Evolutionary conservation across 495 filamentous ascomycete genomes (phyloP).

Genomic region (Pseudevernia furfuracea): DNA sequence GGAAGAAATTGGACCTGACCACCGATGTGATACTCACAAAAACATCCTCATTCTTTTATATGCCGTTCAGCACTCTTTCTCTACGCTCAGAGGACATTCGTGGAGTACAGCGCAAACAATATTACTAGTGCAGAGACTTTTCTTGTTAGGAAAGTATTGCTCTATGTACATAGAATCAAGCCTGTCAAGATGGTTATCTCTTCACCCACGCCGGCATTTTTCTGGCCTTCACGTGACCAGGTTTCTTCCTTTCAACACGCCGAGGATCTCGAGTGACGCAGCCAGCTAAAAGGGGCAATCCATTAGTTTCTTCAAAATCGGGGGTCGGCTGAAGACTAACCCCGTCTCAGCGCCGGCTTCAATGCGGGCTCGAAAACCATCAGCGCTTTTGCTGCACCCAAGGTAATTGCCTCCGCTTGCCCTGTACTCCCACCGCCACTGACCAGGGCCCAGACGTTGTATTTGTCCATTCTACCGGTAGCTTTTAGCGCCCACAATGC

Average conservation of each 20-base stretch:
- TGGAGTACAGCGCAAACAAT: neutral
- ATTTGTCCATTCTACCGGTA: constrained; percentile 82
- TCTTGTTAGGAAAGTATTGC: neutral
- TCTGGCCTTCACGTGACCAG: constrained; percentile 86
- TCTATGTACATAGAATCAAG: neutral
- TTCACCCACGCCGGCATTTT: constrained; percentile 99
- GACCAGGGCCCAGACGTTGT: constrained; percentile 87
- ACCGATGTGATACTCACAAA: neutral
- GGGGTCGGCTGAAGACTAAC: constrained; percentile 48
- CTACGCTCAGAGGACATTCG: neutral
- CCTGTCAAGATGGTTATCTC: constrained; percentile 32
- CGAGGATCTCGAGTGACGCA: constrained; percentile 86
- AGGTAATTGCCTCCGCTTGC: constrained; percentile 88
- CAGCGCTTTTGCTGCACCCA: constrained; percentile 85
- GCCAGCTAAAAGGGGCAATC: constrained; percentile 54
- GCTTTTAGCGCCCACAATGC: constrained; percentile 82
- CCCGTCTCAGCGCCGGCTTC: constrained; percentile 79
- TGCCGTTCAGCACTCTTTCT: neutral
- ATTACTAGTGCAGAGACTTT: neutral
- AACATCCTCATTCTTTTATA: neutral
- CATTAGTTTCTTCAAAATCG: constrained; percentile 17
- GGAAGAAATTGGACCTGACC: neutral
- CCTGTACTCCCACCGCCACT: constrained; percentile 84
- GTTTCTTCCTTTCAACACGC: constrained; percentile 96
- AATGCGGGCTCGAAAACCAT: constrained; percentile 48